Base-by-base conservation (phyloP, 192 early-diverging fungal species). In the Piromyces sp. region DNA sequence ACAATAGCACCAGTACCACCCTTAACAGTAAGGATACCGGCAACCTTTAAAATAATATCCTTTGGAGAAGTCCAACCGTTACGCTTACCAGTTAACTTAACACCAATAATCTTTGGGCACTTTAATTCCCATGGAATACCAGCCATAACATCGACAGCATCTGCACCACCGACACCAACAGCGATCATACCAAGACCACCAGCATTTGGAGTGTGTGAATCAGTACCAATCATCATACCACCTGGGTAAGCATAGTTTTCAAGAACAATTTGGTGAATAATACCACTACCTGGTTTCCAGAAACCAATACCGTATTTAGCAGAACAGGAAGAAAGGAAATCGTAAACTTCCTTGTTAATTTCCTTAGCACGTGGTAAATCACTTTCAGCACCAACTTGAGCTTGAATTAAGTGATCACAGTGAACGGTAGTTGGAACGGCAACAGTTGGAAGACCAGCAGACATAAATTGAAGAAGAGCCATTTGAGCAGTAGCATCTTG, bases 91-190 rank as follows among this genome's bases (percentile, higher is more conserved):
- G 92, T 94, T 33, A 98, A 87, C 86, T 94, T 92, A 82, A 98
- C 95, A 84, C 97, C 97, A 82, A 97, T 90, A 30, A 96, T 92
- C 87, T 96, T 95, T 84, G 97, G 97, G 87, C 95, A 96, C 92
- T 98, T 98, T 84, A 98, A 92, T 89, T 98, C 97, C 97, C 97
- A 98, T 36, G 97, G 97, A 86, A 98, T 96, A 80, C 94, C 92
- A 30, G 96, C 95, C 96, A 98, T 97, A 83, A 95, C 97, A 89
- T 98, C 97, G 81, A 98, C 97, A n/a, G 97, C 97, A 88, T 98
- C 97, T 82, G 97, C 97, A 84, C 94, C 96, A 86, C 97, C 97
- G 31, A 98, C 97, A 89, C 97, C 97, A 83, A 98, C 93, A 79
- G 97, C 97, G 80, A 96, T 92, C 91, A 95, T 94, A 83, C 97